Evolutionary conservation across 306 rosid genomes (phyloP), one percentile per base, ranked within the genome.

Genomic region (Adenanthera pavonina): DNA sequence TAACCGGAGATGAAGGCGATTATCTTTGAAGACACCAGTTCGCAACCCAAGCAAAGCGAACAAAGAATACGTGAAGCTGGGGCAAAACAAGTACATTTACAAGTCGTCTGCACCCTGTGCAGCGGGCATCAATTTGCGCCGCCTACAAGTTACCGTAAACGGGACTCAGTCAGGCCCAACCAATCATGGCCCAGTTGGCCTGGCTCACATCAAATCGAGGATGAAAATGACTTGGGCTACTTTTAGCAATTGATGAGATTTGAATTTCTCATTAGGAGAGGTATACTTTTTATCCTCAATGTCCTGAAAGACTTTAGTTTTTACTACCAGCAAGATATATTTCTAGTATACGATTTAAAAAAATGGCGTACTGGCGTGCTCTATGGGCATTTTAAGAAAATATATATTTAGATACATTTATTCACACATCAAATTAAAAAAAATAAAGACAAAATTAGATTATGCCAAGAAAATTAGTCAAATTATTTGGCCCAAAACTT

Each of bases 1-100:
- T 67, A 52, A 62, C 64, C 80, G 80, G 76, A 76, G 82, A 71
- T 46, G 72, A 48, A 80, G 78, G 78, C 85, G 75, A 78, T 57
- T 48, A 70, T 84, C 76, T 76, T 80, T 84, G 44, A 5, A 25
- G 44, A 13, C 69, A 7, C 47, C 51, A 40, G 20, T 4, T 56
- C 67, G 19, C 53, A 5, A 57, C 25, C 25, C 25, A 69, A 25
- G 49, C 17, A 11, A 44, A 5, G 4, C 2, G 54, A 46, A 9
- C 14, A 48, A 48, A 33, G 60, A 33, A 71, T 33, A 7, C 76
- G 59, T 71, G 76, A 48, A 5, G 60, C 6, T 7, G 44, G 59
- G 44, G 76, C 40, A 25, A 70, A 33, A n/a, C n/a, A n/a, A n/a
- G n/a, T n/a, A 12, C 74, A 12, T 46, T 20, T 15, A 12, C 74